These are phyloP conservation scores for Hansenula sp. DNA, from an alignment of 1,139 yeast species.

Conservation along the genomic window DNA sequence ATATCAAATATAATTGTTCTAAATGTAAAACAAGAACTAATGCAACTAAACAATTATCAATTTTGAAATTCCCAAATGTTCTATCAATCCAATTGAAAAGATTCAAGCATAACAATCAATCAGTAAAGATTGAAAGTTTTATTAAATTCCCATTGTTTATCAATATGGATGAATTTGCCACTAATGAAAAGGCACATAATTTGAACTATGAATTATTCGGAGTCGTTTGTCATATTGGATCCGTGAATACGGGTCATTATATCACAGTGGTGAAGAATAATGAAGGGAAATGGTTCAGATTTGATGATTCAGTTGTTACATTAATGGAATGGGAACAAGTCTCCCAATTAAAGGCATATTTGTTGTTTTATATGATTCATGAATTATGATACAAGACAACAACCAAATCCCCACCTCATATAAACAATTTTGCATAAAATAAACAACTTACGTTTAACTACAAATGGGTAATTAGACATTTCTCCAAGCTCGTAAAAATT, in stretches of 20 bases:
- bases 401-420: too few relatives aligned
- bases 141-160: constrained; percentile 70
- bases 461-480: too few relatives aligned
- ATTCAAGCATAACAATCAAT: constrained; percentile 65
- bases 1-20: constrained; percentile 67
- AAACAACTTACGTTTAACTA: too few relatives aligned
- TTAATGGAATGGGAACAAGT: constrained; percentile 63
- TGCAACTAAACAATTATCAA: constrained; percentile 68
- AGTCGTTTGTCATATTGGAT: constrained; percentile 83
- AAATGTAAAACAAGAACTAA: constrained; percentile 57
- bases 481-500: too few relatives aligned
- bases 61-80: constrained; percentile 71
- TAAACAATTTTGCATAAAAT: too few relatives aligned
- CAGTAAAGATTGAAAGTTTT: constrained; percentile 73
- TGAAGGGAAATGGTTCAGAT: constrained; percentile 79
- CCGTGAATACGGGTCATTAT: constrained; percentile 94
- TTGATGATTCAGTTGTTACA: constrained; percentile 87
- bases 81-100: constrained; percentile 81
- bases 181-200: constrained; percentile 22
- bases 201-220: constrained; percentile 78
- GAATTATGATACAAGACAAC: constrained; percentile 16
- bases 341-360: constrained; percentile 66
- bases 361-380: constrained; percentile 72
- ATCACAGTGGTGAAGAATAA: constrained; percentile 71
- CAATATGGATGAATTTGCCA: constrained; percentile 62